Base-by-base conservation (phyloP, 768 basidiomycete genomes). In the Ephemerocybe angulata region DNA sequence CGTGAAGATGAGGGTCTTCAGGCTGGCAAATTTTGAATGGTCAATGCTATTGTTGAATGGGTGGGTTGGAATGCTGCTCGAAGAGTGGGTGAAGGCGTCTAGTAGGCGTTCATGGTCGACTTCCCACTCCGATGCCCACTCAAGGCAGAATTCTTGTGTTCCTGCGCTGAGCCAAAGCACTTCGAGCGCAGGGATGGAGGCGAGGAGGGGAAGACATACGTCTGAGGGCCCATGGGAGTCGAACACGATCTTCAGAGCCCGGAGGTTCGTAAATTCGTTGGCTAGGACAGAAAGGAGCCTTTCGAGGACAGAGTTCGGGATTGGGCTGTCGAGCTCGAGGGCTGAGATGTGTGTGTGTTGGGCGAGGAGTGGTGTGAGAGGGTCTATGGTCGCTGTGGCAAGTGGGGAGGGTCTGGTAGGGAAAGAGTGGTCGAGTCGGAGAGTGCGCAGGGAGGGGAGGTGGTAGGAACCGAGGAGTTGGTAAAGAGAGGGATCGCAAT, bases 1-100 rank as follows among this genome's bases (percentile, higher is more conserved):
- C 3, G 53, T 54, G 24, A 54, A 35, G 13, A 54, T 48, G 28
- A 54, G 42, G 10, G 44, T 48, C 5, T 22, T 15, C 15, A 54
- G 53, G 29, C 19, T 19, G 42, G 42, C 24, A 13, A 15, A 35
- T 35, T 17, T 21, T 17, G 22, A 38, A 37, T 22, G 25, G 19
- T 48, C 46, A n/a, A 48, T 10, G n/a, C n/a, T n/a, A n/a, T n/a
- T n/a, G n/a, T n/a, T n/a, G 13, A 13, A 13, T 13, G 46, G 21
- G 10, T 21, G 8, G 46, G 13, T 15, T 10, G 21, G 17, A 4
- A 28, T 12, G 25, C 13, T 22, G 8, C 10, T 48, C 25, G 27
- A 27, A 48, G 27, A 25, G 13, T 28, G 46, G 8, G 6, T 22
- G 10, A 13, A n/a, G 6, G 25, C n/a, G 6, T 21, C 21, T 10